Percentiles rank a stretch among this genome's conserved stretches.
Evolutionary conservation across 2,329 filamentous ascomycete species (phyloP).

Genomic region (Lachnellula hyalina): DNA sequence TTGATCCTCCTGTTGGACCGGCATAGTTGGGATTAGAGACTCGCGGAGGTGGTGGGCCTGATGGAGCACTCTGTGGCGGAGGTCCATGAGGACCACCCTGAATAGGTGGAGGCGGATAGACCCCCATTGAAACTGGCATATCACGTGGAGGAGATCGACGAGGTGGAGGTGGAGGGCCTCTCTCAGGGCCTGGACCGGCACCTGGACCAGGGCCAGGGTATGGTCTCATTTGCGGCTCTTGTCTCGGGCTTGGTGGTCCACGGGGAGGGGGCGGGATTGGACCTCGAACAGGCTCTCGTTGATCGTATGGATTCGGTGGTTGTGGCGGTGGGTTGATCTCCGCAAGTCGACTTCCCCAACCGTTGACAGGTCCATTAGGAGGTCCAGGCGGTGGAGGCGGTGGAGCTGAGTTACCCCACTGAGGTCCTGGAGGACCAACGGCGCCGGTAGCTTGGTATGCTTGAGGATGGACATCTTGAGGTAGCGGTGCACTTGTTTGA

Average conservation of each 20-base stretch:
- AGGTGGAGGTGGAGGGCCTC: slow-evolving; percentile 50
- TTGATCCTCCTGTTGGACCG: slow-evolving; percentile 33
- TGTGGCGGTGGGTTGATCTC: slow-evolving; percentile 74
- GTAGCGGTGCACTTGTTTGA: slow-evolving; percentile 74
- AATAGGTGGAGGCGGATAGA: slow-evolving; percentile 19
- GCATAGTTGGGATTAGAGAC: slow-evolving; percentile 57
- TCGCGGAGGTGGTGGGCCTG: slow-evolving; percentile 42
- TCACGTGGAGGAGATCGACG: slow-evolving; percentile 49
- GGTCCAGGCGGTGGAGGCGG: slow-evolving; percentile 53
- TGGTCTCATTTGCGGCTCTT: slow-evolving; percentile 61
- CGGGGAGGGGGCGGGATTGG: slow-evolving; percentile 62
- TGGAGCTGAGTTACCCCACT: slow-evolving; percentile 77
- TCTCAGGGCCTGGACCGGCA: slow-evolving; percentile 18
- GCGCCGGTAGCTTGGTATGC: slow-evolving; percentile 82
- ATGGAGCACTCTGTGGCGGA: slow-evolving; percentile 40
- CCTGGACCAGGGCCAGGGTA: slow-evolving; percentile 60
- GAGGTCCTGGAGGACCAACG: slow-evolving; percentile 76
- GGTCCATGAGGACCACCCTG: slow-evolving; percentile 41
- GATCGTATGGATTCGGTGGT: slow-evolving; percentile 76
- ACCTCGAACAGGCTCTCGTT: slow-evolving; percentile 64
- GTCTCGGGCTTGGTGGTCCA: slow-evolving; percentile 62
- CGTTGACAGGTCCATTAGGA: slow-evolving; percentile 36
- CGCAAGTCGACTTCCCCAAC: slow-evolving; percentile 62
- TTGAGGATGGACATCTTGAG: slow-evolving; percentile 93
- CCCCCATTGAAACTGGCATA: slow-evolving; percentile 28